Evolutionary conservation across 2,329 filamentous ascomycete genomes (phyloP).

Genomic region (Aspergillus awamori): DNA sequence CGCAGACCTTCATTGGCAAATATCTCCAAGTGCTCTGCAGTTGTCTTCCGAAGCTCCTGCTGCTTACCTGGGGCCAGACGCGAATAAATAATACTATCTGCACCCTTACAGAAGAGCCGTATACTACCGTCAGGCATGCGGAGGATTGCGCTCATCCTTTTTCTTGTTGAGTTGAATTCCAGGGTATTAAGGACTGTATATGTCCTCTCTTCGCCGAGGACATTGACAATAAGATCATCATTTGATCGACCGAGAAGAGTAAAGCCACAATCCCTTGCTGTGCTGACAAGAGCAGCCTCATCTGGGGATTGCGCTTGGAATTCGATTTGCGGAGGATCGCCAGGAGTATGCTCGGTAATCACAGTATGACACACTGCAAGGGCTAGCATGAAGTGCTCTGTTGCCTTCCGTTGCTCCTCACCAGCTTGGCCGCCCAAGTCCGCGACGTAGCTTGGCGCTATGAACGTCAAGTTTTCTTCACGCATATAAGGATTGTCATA

Average conservation of each 20-base stretch:
- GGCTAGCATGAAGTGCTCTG: conserved; percentile 89
- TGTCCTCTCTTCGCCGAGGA: conserved; percentile 80
- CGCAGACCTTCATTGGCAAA: conserved; percentile 94
- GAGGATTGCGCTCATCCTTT: conserved; percentile 97
- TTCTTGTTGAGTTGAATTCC: conserved; percentile 95
- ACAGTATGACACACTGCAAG: conserved; percentile 96
- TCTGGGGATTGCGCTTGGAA: conserved; percentile 98
- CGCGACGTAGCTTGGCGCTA: conserved; percentile 84
- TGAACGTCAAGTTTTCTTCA: conserved; percentile 87
- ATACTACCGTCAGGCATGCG: conserved; percentile 91
- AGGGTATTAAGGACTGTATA: conserved; percentile 92
- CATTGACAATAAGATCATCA: conserved; percentile 81
- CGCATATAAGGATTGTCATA: conserved; percentile 89
- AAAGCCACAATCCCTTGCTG: conserved; percentile 92
- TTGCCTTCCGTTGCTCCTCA: conserved; percentile 73
- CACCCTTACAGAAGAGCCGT: conserved; percentile 93
- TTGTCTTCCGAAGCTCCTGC: conserved; percentile 75
- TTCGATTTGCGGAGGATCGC: conserved; percentile 85
- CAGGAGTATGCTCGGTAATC: conserved; percentile 84
- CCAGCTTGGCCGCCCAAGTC: conserved; percentile 80
- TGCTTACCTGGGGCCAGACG: conserved; percentile 85
- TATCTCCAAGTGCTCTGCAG: conserved; percentile 93
- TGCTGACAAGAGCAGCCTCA: conserved; percentile 90
- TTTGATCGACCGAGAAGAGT: conserved; percentile 80
- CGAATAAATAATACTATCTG: conserved; percentile 95